These are phyloP conservation scores for Sugiyamaella boreocaroliniensis DNA, from an alignment of 805 yeast genomes.

Conservation along the genomic window DNA sequence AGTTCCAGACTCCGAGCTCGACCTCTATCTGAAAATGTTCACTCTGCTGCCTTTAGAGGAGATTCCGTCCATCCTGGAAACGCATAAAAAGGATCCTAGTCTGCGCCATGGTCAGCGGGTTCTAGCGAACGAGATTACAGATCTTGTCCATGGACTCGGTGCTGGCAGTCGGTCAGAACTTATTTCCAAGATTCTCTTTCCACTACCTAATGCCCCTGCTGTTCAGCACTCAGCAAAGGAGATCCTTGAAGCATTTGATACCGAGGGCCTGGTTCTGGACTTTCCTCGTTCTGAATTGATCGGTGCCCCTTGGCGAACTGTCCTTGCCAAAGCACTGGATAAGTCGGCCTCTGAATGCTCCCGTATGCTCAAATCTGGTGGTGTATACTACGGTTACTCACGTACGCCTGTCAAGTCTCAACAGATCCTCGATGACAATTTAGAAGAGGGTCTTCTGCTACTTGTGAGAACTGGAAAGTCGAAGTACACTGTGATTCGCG, in stretches of 20 bases:
- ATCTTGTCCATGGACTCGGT: slow-evolving; percentile 78
- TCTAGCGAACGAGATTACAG: slow-evolving; percentile 80
- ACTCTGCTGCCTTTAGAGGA: slow-evolving; percentile 65
- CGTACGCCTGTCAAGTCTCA: slow-evolving; percentile 47
- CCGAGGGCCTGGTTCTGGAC: slow-evolving; percentile 48
- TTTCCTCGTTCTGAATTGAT: slow-evolving; percentile 34
- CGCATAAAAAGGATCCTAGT: slow-evolving; percentile 56
- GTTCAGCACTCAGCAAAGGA: slow-evolving; percentile 34
- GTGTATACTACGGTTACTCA: slow-evolving; percentile 62
- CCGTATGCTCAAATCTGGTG: slow-evolving; percentile 60
- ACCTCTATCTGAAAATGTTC: slow-evolving; percentile 61
- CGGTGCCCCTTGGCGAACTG: slow-evolving; percentile 41
- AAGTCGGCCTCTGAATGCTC: slow-evolving; percentile 46
- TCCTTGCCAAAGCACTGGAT: slow-evolving; percentile 43
- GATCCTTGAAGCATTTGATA: slow-evolving; percentile 48
- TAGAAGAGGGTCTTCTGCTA: slow-evolving; percentile 55
- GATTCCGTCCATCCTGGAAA: slow-evolving; percentile 46
- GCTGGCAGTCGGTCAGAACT: slow-evolving; percentile 57
- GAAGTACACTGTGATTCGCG: slow-evolving; percentile 28
- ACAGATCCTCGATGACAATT: slow-evolving; percentile 42
- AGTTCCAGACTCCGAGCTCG: slow-evolving; percentile 69
- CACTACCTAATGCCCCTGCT: slow-evolving; percentile 4
- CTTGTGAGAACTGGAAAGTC: slow-evolving; percentile 70
- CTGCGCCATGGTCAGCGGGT: slow-evolving; percentile 64
- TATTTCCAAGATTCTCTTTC: slow-evolving; percentile 30